Conservation (phyloP, 441 rosid species). For the Omphalea diandra region DNA sequence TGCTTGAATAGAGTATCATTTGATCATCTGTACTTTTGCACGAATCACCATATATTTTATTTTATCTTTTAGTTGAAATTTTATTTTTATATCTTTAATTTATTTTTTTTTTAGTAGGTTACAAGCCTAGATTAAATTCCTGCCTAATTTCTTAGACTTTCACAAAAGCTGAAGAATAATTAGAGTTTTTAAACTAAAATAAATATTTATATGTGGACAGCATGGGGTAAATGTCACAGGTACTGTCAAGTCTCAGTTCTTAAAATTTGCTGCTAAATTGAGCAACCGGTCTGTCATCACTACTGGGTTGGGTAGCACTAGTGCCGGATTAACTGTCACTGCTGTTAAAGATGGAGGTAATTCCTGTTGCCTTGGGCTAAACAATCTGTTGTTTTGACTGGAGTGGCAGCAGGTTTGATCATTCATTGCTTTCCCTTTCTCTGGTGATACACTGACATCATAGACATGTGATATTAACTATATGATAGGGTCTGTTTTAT, state of each 20-base stretch:
- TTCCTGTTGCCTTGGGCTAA: not conserved
- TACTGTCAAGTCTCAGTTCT: constrained; percentile 97
- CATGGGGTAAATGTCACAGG: constrained; percentile 45
- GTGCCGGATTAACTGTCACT: constrained; percentile 98
- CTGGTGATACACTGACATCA: not conserved
- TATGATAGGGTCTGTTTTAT: not conserved
- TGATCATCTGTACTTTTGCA: not conserved
- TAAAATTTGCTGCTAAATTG: constrained; percentile 94
- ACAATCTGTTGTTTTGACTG: not conserved
- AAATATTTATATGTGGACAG: constrained; percentile 3
- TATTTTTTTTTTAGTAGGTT: not conserved
- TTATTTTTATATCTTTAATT: not conserved
- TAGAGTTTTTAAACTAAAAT: not conserved
- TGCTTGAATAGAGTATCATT: not conserved
- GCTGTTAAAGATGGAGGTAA: constrained; percentile 98
- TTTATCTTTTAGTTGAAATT: not conserved
- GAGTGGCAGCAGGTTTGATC: not conserved
- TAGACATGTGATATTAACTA: not conserved
- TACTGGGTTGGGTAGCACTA: constrained; percentile 97
- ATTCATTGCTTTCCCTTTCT: not conserved
- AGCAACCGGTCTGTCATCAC: constrained; percentile 94
- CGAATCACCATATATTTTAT: not conserved
- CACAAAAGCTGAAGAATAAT: too few species aligned
- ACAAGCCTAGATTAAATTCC: not conserved
- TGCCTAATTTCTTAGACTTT: not conserved